Conservation (phyloP, 2,329 filamentous ascomycete genomes). For the Stemphylium beticola region DNA sequence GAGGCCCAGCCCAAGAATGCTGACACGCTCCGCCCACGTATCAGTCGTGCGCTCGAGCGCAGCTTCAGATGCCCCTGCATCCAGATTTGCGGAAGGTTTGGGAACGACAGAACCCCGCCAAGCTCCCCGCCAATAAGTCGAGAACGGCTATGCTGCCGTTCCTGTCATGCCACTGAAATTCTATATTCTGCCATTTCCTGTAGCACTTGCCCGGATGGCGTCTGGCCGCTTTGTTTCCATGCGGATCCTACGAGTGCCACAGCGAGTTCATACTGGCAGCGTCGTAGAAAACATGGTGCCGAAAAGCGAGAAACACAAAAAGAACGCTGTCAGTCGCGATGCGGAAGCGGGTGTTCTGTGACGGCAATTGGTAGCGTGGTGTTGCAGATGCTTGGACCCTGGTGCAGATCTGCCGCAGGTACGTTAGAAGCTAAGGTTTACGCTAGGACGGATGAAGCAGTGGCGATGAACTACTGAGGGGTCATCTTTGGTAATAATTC, state of each 20-base stretch:
- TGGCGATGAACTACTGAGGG: constrained; percentile 16
- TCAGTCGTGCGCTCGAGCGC: constrained; percentile 23
- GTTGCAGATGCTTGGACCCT: constrained; percentile 27
- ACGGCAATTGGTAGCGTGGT: constrained; percentile 19
- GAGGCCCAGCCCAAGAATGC: constrained; percentile 16
- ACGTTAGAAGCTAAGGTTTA: constrained; percentile 23
- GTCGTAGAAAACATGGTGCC: constrained; percentile 21
- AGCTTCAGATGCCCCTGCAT: constrained; percentile 27
- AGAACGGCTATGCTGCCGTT: constrained; percentile 8
- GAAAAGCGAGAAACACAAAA: constrained; percentile 13
- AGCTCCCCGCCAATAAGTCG: constrained; percentile 26
- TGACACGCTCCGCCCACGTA: constrained; percentile 25
- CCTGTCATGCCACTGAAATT: constrained; percentile 5
- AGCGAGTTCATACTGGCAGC: constrained; percentile 17
- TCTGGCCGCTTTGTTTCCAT: constrained; percentile 14
- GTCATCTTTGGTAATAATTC: background rate
- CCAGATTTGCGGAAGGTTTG: constrained; percentile 17
- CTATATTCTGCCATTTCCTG: background rate
- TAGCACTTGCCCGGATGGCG: constrained; percentile 14
- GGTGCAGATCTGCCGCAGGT: constrained; percentile 26
- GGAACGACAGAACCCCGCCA: constrained; percentile 32
- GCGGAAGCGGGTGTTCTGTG: constrained; percentile 7
- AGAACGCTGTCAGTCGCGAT: constrained; percentile 10
- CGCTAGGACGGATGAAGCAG: constrained; percentile 15
- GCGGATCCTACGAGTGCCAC: constrained; percentile 13